Base-by-base conservation (phyloP, 495 filamentous ascomycete species). In the Penicillium egyptiacum region DNA sequence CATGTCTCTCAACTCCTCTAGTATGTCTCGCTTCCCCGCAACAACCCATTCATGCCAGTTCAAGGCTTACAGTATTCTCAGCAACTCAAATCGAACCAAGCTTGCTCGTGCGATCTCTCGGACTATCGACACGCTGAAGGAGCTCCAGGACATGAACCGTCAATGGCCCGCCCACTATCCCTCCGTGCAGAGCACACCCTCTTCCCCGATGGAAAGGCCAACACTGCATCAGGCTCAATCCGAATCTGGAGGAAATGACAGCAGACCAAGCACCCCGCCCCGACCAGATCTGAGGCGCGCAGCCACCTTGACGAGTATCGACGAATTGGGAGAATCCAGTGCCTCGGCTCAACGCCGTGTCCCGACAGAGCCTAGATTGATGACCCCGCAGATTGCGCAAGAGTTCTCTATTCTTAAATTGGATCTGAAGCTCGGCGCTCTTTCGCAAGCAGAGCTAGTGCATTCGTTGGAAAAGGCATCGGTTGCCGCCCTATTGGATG, bases 101-200 rank as follows among this genome's bases (percentile, higher is more conserved):
- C 84, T 98, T 31, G 91, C 84, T 44, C 87, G 92, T 41, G 86
- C 90, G 37, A 96, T 98, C 66, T 88, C 84, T 61, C 80, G 83
- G 26, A 91, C 90, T 4, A 83, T 96, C 50, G 92, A 98, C 41
- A 87, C 88, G 1, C 66, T 91, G 58, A 84, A 86, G 74, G 82
- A 83, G 51, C 81, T 98, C 50, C 91, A 96, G 72, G 84, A 89
- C 62, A 92, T 87, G 81, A 98, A 98, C 61, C 74, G 86, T 28
- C 81, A 83, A 70, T 98, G 95, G 94, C 95, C 94, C 5, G 92
- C 92, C 35, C 89, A 92, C 64, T 98, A 98, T 66, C 95, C 94
- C 48, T 90, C 92, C 16, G 87, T 96, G 14, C 86, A 90, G 66
- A 83, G 80, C 48, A 67, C 81, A 31, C 81, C 80, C 30, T 65